Percentiles rank a stretch among this genome's conserved stretches.
phyloP scores from a whole-genome alignment of 331 rosid genomes.

The Pyracantha coccinea region DNA sequence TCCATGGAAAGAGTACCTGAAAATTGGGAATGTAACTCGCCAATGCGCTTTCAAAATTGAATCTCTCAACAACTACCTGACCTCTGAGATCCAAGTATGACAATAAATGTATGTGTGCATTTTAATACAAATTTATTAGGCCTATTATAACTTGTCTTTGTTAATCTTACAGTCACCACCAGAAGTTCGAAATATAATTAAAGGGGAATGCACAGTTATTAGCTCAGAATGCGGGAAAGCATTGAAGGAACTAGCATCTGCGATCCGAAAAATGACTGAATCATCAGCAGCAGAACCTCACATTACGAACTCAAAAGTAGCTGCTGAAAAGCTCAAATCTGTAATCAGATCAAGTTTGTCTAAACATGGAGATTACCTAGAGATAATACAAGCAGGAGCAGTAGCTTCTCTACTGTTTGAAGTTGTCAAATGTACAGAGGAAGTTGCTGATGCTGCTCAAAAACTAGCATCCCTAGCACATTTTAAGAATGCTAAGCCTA shows the following conservation, averaged over 20 bases:
- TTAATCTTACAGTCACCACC: conserved; percentile 28
- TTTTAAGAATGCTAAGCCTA: conserved; percentile 13
- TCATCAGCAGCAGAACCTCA: conserved; percentile 27
- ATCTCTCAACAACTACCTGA: conserved; percentile 41
- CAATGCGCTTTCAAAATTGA: conserved; percentile 62
- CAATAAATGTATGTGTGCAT: neutral
- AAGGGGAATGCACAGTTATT: conserved; percentile 39
- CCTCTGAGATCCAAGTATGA: conserved; percentile 37
- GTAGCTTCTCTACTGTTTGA: conserved; percentile 38
- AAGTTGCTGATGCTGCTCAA: conserved; percentile 17
- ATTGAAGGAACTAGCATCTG: conserved; percentile 36
- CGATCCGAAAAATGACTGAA: conserved; percentile 33
- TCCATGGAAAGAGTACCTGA: conserved; percentile 72
- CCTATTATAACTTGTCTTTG: neutral
- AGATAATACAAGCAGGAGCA: conserved; percentile 43
- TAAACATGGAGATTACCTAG: conserved; percentile 31
- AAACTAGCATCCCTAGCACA: conserved; percentile 29
- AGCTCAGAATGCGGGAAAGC: conserved; percentile 49
- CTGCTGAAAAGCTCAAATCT: conserved; percentile 40
- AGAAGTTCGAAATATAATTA: conserved; percentile 27
- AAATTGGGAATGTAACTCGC: conserved; percentile 43
- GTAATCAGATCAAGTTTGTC: conserved; percentile 36
- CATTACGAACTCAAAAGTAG: conserved; percentile 37
- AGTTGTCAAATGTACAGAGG: conserved; percentile 10
- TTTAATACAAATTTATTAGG: neutral